Evolutionary conservation across 208 protist genomes (phyloP), one percentile per base, ranked within the genome.

Genomic region (Crithidia fasciculata): DNA sequence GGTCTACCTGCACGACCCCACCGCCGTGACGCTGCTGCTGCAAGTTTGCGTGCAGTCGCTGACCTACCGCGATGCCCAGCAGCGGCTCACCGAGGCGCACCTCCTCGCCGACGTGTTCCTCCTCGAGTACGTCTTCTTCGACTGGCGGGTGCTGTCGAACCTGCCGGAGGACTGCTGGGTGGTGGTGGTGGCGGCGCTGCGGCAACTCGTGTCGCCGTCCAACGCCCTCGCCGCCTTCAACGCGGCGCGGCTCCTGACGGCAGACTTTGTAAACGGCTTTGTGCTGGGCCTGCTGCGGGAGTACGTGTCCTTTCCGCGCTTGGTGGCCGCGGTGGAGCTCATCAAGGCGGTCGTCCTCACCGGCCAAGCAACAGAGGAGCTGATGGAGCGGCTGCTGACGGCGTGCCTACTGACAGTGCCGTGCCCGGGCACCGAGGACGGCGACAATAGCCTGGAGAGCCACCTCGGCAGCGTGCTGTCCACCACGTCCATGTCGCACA

Each of bases 231-330:
- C 58, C 18, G 69, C n/a, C 16, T 37, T 90, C 50, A 94, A 94
- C 60, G 81, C 81, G 7, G 47, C 65, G n/a, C 89, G 86, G 15
- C 74, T 94, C 13, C 74, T 71, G 5, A 65, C 47, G 2, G 80
- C 80, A 0, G 83, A 88, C 63, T 90, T 92, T 52, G 65, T 92
- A 5, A 87, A 88, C 67, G 86, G 89, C 16, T 92, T 92, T 67
- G 62, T 94, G 2, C 82, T 81, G 16, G 86, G 86, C 28, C 64
- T 94, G 12, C 68, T 92, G 69, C 79, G 87, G 16, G 81, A 94
- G 68, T 83, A 81, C 56, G 76, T 85, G 7, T 40, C 61, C 2
- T 68, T 81, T n/a, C 62, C 75, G 6, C 55, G 80, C 16, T 65
- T 94, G 28, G 63, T 69, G n/a, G 50, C 52, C 9, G 85, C 77